Evolutionary conservation across 2,329 filamentous ascomycete species (phyloP), one percentile per base, ranked within the genome.

Genomic region (Talaromyces sp.): DNA sequence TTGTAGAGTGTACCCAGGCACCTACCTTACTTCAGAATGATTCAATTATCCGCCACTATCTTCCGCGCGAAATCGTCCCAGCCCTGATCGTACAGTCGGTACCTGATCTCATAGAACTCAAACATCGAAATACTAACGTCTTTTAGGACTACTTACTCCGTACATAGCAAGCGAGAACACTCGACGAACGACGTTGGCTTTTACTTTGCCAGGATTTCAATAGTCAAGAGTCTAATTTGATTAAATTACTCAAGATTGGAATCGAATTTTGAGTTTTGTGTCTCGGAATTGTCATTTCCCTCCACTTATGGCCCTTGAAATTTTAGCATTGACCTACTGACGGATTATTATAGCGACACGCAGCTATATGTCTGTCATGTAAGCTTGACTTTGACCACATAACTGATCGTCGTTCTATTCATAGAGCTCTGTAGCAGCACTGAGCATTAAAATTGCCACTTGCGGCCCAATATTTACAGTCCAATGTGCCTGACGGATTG

Each of bases 191-290:
- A 56, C 52, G 52, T 56, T 39, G n/a, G 33, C 33, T 14, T 56
- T 56, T 56, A 56, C 52, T 56, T 56, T 56, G 52, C 22, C 7
- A 37, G 52, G 52, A 24, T 56, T 56, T 37, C 52, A n/a, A 11
- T 56, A 56, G 52, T 56, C 52, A 16, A 39, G 52, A 56, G 52
- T 56, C 52, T 56, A 56, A 56, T 37, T 54, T 54, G 50, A 54
- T 54, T 54, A 54, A 37, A 56, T 37, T 19, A 3, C 16, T 52
- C 49, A 11, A 31, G 49, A 52, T 52, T 33, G 27, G 27, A 27
- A 50, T 19, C 49, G 4, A 4, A 31, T 13, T 56, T 56, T 56
- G 50, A 56, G 50, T 56, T 56, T 54, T 33, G 10, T 16, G 52
- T 56, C 19, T 22, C 31, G 49, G 49, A 33, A 52, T 33, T 9